These are phyloP conservation scores for Blastobotrys ciferrii DNA, from an alignment of 1,139 yeast species.

Conservation along the genomic window DNA sequence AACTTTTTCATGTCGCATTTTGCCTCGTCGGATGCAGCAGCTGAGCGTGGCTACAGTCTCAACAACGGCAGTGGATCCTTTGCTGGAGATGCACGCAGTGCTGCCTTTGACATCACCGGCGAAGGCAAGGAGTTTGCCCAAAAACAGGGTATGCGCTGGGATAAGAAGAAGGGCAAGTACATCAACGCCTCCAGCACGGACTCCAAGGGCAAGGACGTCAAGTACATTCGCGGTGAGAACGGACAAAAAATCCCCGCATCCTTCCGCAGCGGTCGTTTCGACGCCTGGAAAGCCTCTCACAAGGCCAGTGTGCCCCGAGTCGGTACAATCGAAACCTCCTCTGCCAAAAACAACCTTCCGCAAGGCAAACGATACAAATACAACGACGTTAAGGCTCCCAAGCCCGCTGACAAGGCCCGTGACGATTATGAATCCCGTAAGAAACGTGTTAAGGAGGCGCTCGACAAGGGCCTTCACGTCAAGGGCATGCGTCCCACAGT, in stretches of 20 bases:
- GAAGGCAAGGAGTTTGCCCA: constrained; percentile 60
- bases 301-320: constrained; percentile 50
- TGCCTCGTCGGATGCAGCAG: constrained; percentile 77
- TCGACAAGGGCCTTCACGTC: constrained; percentile 69
- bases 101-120: constrained; percentile 77
- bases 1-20: constrained; percentile 82
- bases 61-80: constrained; percentile 47
- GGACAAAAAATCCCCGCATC: constrained; percentile 94
- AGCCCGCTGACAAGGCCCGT: constrained; percentile 68
- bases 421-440: constrained; percentile 84
- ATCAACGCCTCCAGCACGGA: constrained; percentile 76
- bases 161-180: constrained; percentile 88
- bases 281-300: constrained; percentile 81
- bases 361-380: constrained; percentile 57
- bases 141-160: constrained; percentile 85
- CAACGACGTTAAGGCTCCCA: constrained; percentile 75
- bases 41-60: constrained; percentile 72
- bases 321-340: constrained; percentile 52
- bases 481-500: constrained; percentile 50
- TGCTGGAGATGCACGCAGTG: constrained; percentile 78
- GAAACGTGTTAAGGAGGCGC: constrained; percentile 77
- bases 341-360: constrained; percentile 28
- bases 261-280: constrained; percentile 86
- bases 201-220: constrained; percentile 38
- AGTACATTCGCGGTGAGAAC: constrained; percentile 89